Evolutionary conservation across 2,329 filamentous ascomycete species (phyloP).

Genomic region (Fusarium beomiforme): DNA sequence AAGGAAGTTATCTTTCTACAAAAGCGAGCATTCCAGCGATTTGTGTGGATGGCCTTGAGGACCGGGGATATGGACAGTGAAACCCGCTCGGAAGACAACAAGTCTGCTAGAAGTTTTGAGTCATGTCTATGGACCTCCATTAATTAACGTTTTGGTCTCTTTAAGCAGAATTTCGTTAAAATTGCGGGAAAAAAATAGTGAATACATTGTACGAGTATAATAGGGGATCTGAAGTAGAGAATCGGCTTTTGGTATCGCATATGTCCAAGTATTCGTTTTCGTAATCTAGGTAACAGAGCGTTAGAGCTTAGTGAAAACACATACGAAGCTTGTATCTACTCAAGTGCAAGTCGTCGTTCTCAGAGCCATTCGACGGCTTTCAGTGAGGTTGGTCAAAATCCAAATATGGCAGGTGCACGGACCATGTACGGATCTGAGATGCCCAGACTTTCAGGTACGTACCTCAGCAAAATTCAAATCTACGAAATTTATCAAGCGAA

Average conservation of each 20-base stretch:
- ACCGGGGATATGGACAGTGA: slow-evolving; percentile 1
- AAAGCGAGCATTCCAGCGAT: slow-evolving; percentile 2
- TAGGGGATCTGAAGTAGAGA: not conserved
- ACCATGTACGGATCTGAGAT: not conserved
- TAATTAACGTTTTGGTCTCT: not conserved
- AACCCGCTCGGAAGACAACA: slow-evolving; percentile 1
- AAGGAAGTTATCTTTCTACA: not conserved
- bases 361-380: not conserved
- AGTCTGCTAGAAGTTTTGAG: not conserved
- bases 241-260: not conserved
- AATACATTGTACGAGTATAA: not conserved
- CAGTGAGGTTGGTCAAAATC: not conserved
- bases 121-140: not conserved
- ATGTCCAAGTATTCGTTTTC: not conserved
- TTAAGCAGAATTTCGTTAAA: not conserved
- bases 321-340: no score
- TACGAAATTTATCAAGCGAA: slow-evolving; percentile 17
- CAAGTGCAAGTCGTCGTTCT: not conserved
- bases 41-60: slow-evolving; percentile 12
- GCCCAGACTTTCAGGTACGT: slow-evolving; percentile 11
- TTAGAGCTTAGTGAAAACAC: no score
- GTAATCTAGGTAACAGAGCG: no score
- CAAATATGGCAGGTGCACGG: slow-evolving; percentile 15
- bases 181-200: not conserved
- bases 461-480: slow-evolving; percentile 26